Conservation (phyloP, 192 early-diverging fungal genomes). For the Anaeromyces robustus region DNA sequence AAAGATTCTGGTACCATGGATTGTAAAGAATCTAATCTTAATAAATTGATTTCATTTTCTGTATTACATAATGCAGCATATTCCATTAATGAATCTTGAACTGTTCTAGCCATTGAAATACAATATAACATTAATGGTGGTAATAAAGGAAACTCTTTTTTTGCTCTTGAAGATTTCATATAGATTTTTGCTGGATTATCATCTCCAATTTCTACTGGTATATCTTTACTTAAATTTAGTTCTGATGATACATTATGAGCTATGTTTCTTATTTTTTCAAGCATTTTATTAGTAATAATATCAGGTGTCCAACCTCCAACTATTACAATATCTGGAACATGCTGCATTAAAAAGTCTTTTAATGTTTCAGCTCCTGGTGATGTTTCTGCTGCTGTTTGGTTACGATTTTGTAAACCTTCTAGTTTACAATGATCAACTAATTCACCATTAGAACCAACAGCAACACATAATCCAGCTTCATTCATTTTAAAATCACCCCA, state of each 20-base stretch:
- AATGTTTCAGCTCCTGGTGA: constrained; percentile 23
- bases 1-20: constrained; percentile 48
- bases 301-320: constrained; percentile 61
- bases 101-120: constrained; percentile 60
- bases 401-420: constrained; percentile 27
- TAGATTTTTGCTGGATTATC: constrained; percentile 81
- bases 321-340: constrained; percentile 59
- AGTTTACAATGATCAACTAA: constrained; percentile 46
- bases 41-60: constrained; percentile 18
- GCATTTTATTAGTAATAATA: constrained; percentile 31
- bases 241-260: constrained; percentile 26
- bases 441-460: constrained; percentile 61
- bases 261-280: constrained; percentile 1
- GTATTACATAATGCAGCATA: constrained; percentile 57
- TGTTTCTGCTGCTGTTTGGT: constrained; percentile 9
- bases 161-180: constrained; percentile 58
- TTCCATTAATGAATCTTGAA: constrained; percentile 68
- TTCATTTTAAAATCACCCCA: constrained; percentile 53
- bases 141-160: constrained; percentile 50
- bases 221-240: constrained; percentile 20
- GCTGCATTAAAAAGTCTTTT: constrained; percentile 32
- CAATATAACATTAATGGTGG: constrained; percentile 69
- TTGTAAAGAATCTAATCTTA: constrained; percentile 66
- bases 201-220: constrained; percentile 53
- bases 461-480: constrained; percentile 39